phyloP scores from a whole-genome alignment of 148 eudicot genomes.

The Arbutus unedo region DNA sequence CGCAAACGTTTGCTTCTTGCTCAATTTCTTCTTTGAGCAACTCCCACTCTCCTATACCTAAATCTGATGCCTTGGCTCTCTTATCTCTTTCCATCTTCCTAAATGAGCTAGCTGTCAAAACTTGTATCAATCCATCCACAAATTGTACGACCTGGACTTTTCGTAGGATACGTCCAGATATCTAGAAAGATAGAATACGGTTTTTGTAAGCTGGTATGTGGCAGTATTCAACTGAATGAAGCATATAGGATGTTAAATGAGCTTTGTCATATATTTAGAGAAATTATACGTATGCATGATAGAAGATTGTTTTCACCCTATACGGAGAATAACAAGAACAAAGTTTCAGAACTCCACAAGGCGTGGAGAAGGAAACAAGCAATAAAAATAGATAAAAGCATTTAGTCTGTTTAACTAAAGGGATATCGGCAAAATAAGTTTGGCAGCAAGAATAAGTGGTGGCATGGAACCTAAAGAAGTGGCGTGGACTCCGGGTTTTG shows the following conservation, averaged over 20 bases:
- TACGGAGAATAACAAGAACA: background rate
- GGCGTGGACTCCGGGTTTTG: background rate
- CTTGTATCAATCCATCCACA: conserved; percentile 36
- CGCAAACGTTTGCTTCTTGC: conserved; percentile 33
- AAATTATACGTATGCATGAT: background rate
- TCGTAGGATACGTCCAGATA: conserved; percentile 35
- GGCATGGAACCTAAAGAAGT: background rate
- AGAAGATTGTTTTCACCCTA: background rate
- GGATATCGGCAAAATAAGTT: background rate
- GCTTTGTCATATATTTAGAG: background rate
- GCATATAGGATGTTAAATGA: background rate
- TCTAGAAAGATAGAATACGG: conserved; percentile 8
- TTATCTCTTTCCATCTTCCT: conserved; percentile 37
- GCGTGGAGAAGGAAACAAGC: conserved; percentile 7
- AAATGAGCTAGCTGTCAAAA: conserved; percentile 35
- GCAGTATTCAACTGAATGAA: background rate
- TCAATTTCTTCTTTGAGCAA: conserved; percentile 45
- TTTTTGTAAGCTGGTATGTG: background rate
- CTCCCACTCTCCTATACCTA: conserved; percentile 40
- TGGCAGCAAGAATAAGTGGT: background rate
- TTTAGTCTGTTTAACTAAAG: background rate
- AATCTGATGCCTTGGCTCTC: conserved; percentile 43
- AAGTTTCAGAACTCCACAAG: too few relatives aligned
- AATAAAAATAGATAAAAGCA: background rate
- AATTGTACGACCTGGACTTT: conserved; percentile 38